Base-by-base conservation (phyloP, 164 flowering plant genomes). In the Annona cherimola region DNA sequence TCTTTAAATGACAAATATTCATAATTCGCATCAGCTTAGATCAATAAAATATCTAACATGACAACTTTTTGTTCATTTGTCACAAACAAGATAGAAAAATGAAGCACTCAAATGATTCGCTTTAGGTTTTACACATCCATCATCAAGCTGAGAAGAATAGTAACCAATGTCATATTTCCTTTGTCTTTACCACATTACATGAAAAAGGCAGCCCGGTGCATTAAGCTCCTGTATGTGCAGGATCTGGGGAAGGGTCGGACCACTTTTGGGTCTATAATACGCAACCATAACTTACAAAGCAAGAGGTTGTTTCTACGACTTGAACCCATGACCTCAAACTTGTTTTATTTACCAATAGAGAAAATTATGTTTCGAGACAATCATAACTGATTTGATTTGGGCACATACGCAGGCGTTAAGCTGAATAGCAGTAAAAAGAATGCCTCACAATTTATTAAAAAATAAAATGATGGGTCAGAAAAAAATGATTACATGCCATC, bases 401-500 rank as follows among this genome's bases (percentile, higher is more conserved):
- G 44, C 11, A 2, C 26, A 60, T 42, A 42, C 54, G 14, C 7
- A 42, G 5, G 9, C 44, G 5, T 43, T 43, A 66, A 68, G 41
- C 70, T 44, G 45, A 60, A 68, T 50, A 59, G 3, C 45, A 12
- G 5, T 19, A 40, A 39, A 70, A 3, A 18, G 20, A 54, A 46
- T 14, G 26, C 3, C 40, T 35, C 9, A 68, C 7, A 45, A 57
- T 26, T 26, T 26, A 26, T 26, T 35, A 59, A 14, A 9, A 67
- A 64, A 64, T 42, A 39, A 11, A 40, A 44, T 40, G 41, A 40
- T 9, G 42, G 67, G 42, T 41, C 67, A 6, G 35, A 26, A 16
- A 39, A 57, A 45, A 8, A 68, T 16, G 26, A 71, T 76, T 73
- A 94, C 97, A 90, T 90, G 90, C 97, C 97, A 94, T 19, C 97